Evolutionary conservation across 768 basidiomycete species (phyloP).

Genomic region (Kwoniella dendrophila): DNA sequence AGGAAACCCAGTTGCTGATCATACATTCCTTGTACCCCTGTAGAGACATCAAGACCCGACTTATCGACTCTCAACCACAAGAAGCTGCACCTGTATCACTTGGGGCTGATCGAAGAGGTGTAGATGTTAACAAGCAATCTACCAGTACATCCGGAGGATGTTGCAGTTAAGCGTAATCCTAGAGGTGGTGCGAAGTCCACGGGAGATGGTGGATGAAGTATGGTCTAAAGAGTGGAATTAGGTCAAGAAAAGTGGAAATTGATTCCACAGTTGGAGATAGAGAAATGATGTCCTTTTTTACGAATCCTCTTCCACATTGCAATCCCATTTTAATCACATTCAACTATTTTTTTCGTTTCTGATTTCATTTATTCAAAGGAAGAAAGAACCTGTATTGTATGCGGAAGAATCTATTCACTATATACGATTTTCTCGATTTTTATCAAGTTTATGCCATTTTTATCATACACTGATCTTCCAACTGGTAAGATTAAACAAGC

Average conservation of each 20-base stretch:
- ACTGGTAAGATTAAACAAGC: no score
- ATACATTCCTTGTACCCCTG: not conserved
- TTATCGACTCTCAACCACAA: slow-evolving; percentile 76
- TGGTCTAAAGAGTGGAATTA: no score
- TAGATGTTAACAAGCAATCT: slow-evolving; percentile 44
- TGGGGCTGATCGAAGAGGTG: slow-evolving; percentile 44
- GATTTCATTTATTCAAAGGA: not conserved
- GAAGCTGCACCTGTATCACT: slow-evolving; percentile 37
- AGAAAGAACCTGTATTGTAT: not conserved
- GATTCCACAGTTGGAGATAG: not conserved
- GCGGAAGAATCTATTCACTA: not conserved
- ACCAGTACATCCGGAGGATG: slow-evolving; percentile 35
- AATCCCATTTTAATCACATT: no score
- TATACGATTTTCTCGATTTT: not conserved
- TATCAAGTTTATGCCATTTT: not conserved
- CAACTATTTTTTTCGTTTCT: not conserved
- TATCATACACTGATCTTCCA: not conserved
- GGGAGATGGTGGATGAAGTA: not conserved
- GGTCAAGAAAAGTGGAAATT: not conserved
- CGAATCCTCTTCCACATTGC: not conserved
- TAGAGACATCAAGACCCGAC: slow-evolving; percentile 91
- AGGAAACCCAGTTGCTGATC: not conserved
- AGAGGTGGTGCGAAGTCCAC: not conserved
- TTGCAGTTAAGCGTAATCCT: slow-evolving; percentile 20
- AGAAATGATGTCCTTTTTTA: not conserved